Evolutionary conservation across 352 stramenopile genomes (phyloP).

Genomic region (Phytophthora crassamura): DNA sequence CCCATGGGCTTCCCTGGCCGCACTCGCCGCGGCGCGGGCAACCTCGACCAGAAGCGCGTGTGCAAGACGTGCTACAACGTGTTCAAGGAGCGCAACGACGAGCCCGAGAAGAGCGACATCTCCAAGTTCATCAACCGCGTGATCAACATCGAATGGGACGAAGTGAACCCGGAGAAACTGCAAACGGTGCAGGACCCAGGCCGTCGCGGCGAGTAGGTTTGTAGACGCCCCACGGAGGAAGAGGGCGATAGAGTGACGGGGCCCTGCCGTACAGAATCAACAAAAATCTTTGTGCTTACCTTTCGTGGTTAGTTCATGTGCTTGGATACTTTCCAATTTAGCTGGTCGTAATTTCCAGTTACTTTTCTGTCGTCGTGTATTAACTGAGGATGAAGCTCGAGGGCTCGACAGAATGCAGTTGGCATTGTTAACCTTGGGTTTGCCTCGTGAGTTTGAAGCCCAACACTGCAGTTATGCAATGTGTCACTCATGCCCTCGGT

Average conservation of each 20-base stretch:
- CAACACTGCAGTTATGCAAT: too few relatives aligned
- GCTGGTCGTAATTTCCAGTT: background rate
- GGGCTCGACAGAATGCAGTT: too few relatives aligned
- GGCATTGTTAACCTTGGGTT: too few relatives aligned
- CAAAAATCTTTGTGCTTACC: background rate
- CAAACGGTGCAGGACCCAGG: conserved; percentile 47
- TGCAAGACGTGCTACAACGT: conserved; percentile 90
- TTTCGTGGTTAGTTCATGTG: background rate
- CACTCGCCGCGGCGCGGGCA: conserved; percentile 66
- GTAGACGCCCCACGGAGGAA: conserved; percentile 19
- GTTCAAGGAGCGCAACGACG: conserved; percentile 82
- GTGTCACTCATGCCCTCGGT: too few relatives aligned
- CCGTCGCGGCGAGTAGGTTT: conserved; percentile 65
- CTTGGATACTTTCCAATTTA: conserved; percentile 1
- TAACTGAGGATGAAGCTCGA: too few relatives aligned
- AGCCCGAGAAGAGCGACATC: conserved; percentile 67
- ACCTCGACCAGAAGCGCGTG: conserved; percentile 74
- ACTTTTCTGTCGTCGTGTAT: too few relatives aligned
- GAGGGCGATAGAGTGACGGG: conserved; percentile 25
- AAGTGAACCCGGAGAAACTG: conserved; percentile 91
- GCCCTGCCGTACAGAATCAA: conserved; percentile 26
- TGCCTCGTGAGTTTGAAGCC: too few relatives aligned
- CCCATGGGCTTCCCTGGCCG: conserved; percentile 86
- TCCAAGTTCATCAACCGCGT: conserved; percentile 79
- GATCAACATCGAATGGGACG: conserved; percentile 89